Base-by-base conservation (phyloP, 2,329 filamentous ascomycete species). In the Neoascochyta sp. region DNA sequence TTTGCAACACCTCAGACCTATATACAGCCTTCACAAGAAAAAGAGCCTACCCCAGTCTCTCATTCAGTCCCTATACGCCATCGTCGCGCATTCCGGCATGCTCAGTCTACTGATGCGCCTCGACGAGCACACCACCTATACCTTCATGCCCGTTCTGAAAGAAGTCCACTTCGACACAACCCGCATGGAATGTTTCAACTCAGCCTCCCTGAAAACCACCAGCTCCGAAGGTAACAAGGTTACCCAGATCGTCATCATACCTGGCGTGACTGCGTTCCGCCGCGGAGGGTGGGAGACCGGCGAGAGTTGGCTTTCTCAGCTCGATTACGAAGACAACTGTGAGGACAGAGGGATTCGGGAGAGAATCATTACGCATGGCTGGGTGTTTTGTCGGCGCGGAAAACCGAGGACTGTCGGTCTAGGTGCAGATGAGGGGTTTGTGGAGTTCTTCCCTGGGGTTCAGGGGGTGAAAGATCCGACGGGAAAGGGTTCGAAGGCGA, bases 351-450 rank as follows among this genome's bases (percentile, higher is more conserved):
- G 54, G 0, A 24, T 53, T 5, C 29, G 55, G 3, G 27, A 8
- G 1, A 22, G 50, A 1, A 5, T 33, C 1, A 9, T 62, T 22
- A 41, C 33, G 16, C 38, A 42, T 4, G 48, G 35, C 4, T 59
- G 50, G 53, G 50, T 52, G 29, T 50, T 30, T 32, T 54, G 48
- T 39, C 34, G 54, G 3, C 57, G 52, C 50, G 55, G 53, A 0
- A 16, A 40, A 14, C 17, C 29, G 2, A 26, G 43, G 21, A n/a
- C n/a, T n/a, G n/a, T n/a, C n/a, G n/a, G 31, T 13, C 22, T 49
- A 41, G 13, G 23, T 22, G n/a, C n/a, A n/a, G n/a, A 36, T 9
- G 4, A n/a, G 7, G 30, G 50, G 14, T 59, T 57, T 27, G 30
- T 47, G 8, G 42, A 56, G 30, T 57, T 59, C 39, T 57, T 53